A percentile compares a stretch with the other conserved stretches of the same genome.
Evolutionary conservation across 495 filamentous ascomycete genomes (phyloP).

Genomic region (Staphylotrichum longicolle): DNA sequence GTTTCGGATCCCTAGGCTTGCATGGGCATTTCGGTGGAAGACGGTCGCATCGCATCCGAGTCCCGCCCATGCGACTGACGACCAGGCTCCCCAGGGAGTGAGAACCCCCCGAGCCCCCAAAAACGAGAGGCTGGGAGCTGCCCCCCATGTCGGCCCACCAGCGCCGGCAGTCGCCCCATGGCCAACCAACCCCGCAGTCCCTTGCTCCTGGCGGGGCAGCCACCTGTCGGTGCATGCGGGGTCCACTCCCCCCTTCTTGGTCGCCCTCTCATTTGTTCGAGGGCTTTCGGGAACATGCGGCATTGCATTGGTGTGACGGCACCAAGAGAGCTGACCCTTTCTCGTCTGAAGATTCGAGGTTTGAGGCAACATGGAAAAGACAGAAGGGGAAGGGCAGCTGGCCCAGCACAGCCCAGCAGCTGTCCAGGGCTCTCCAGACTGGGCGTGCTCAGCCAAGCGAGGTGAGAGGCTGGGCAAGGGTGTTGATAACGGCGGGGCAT

Average conservation of each 20-base stretch:
- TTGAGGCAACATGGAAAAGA: neutral
- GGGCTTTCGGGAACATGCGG: neutral
- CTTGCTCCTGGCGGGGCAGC: slow-evolving; percentile 8
- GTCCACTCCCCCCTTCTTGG: neutral
- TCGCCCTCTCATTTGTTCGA: neutral
- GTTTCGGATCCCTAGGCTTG: neutral
- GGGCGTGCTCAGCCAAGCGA: too few species aligned
- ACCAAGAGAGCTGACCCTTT: neutral
- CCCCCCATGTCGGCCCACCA: slow-evolving; percentile 4
- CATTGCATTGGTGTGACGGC: slow-evolving; percentile 3
- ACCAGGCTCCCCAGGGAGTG: neutral
- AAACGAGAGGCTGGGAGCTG: slow-evolving; percentile 48
- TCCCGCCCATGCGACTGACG: neutral
- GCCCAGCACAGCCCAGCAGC: too few species aligned
- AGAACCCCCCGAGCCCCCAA: slow-evolving; percentile 11
- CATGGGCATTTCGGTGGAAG: neutral
- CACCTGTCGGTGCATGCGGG: neutral
- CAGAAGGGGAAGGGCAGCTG: neutral
- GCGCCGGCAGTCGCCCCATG: neutral
- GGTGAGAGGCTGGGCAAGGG: neutral
- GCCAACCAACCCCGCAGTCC: slow-evolving; percentile 19
- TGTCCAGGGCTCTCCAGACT: too few species aligned
- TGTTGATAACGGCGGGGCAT: neutral
- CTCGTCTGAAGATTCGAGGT: neutral
- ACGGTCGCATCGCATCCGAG: neutral